Evolutionary conservation across 192 early-diverging fungal species (phyloP).

Genomic region (Coemansia sp.): DNA sequence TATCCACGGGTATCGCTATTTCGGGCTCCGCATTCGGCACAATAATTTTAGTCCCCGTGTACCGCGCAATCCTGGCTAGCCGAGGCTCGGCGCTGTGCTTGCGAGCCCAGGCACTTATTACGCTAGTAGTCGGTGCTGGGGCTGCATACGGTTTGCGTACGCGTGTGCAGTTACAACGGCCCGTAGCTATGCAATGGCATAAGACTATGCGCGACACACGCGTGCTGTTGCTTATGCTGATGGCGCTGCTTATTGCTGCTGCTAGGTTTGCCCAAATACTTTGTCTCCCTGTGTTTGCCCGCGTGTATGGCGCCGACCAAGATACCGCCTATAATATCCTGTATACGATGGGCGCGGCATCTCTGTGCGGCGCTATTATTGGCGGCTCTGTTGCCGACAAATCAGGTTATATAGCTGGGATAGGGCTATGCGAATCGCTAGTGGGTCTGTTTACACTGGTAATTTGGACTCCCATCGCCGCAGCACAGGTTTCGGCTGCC

Average conservation of each 20-base stretch:
- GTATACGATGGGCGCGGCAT: slow-evolving; percentile 27
- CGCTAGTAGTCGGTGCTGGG: slow-evolving; percentile 15
- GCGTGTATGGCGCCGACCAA: not conserved
- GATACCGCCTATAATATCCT: slow-evolving; percentile 16
- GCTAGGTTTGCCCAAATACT: slow-evolving; percentile 31
- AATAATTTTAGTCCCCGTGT: slow-evolving; percentile 40
- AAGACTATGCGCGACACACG: slow-evolving; percentile 13
- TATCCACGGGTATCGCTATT: slow-evolving; percentile 50
- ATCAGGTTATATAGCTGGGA: slow-evolving; percentile 26
- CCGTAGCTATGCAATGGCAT: slow-evolving; percentile 14
- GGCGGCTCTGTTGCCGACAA: slow-evolving; percentile 26
- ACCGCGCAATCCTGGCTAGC: slow-evolving; percentile 32
- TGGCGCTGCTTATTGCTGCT: slow-evolving; percentile 25
- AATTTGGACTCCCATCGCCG: slow-evolving; percentile 23
- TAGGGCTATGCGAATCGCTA: slow-evolving; percentile 31
- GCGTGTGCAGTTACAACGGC: slow-evolving; percentile 6
- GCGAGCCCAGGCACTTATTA: slow-evolving; percentile 31
- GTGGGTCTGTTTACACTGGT: slow-evolving; percentile 34
- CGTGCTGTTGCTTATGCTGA: slow-evolving; percentile 19
- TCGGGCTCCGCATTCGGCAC: slow-evolving; percentile 55
- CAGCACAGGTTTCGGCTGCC: not conserved
- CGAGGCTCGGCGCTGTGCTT: slow-evolving; percentile 44
- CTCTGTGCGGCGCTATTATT: slow-evolving; percentile 14
- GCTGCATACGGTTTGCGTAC: slow-evolving; percentile 26
- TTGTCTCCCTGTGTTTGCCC: slow-evolving; percentile 37